phyloP scores from a whole-genome alignment of 202 grass and related monocot species.

The Brachypodium distachyon region DNA sequence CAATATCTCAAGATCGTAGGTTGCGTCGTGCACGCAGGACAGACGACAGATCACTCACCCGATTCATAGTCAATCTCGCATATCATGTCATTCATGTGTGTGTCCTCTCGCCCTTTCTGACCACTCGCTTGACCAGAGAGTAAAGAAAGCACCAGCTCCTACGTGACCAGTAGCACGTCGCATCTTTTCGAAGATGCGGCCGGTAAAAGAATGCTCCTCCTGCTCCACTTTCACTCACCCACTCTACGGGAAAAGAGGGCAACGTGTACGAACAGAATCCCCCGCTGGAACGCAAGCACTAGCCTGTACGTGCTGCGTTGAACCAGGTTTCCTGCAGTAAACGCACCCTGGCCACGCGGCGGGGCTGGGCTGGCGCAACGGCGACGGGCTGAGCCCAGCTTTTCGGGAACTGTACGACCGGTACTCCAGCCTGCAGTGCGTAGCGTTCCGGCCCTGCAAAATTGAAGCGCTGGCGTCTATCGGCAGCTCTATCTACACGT shows the following conservation, averaged over 20 bases:
- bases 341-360: too few relatives aligned
- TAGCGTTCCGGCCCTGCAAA: too few relatives aligned
- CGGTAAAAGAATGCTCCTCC: neutral
- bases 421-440: too few relatives aligned
- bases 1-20: neutral
- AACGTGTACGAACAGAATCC: slow-evolving; percentile 4
- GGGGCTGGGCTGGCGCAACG: too few relatives aligned
- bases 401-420: too few relatives aligned
- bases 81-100: too few relatives aligned
- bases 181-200: neutral
- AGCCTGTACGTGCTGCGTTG: neutral
- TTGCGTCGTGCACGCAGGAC: slow-evolving; percentile 11
- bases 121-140: neutral
- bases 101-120: neutral
- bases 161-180: neutral
- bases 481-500: too few relatives aligned
- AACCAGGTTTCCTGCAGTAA: neutral
- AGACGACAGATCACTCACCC: too few relatives aligned
- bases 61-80: neutral
- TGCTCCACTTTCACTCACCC: neutral
- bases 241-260: too few relatives aligned
- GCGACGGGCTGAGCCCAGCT: too few relatives aligned
- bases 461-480: too few relatives aligned
- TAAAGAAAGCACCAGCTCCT: neutral
- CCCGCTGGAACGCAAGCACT: neutral